Evolutionary conservation across 192 early-diverging fungal species (phyloP).

Genomic region (Backusella australiensis): DNA sequence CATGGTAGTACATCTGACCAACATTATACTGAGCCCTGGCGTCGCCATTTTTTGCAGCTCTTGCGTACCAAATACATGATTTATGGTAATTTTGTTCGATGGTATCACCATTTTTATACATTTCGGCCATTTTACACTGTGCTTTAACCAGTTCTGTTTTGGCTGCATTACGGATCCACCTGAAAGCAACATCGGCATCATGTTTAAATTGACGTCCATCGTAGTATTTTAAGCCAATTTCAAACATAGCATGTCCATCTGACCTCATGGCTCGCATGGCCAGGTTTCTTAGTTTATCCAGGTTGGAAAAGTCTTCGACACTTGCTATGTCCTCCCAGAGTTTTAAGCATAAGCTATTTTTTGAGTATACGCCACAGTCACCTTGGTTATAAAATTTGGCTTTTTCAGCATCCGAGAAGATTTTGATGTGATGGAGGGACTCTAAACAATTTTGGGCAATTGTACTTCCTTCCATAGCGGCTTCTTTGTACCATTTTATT

Average conservation of each 20-base stretch:
- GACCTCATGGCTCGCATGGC: neutral
- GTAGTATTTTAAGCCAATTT: neutral
- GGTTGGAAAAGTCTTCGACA: neutral
- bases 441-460: no score
- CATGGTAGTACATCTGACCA: constrained; percentile 9
- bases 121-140: no score
- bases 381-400: no score
- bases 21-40: constrained; percentile 22
- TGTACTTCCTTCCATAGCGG: no score
- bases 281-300: neutral
- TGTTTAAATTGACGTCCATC: neutral
- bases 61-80: constrained; percentile 32
- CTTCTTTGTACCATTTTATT: no score
- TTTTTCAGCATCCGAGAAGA: no score
- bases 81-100: neutral
- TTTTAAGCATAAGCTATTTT: neutral
- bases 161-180: neutral
- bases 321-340: neutral
- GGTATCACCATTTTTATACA: neutral
- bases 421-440: no score
- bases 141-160: neutral
- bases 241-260: neutral
- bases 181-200: neutral
- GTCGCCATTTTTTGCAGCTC: constrained; percentile 23
- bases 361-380: no score